Base-by-base conservation (phyloP, 331 rosid species). In the Telfairia occidentalis region DNA sequence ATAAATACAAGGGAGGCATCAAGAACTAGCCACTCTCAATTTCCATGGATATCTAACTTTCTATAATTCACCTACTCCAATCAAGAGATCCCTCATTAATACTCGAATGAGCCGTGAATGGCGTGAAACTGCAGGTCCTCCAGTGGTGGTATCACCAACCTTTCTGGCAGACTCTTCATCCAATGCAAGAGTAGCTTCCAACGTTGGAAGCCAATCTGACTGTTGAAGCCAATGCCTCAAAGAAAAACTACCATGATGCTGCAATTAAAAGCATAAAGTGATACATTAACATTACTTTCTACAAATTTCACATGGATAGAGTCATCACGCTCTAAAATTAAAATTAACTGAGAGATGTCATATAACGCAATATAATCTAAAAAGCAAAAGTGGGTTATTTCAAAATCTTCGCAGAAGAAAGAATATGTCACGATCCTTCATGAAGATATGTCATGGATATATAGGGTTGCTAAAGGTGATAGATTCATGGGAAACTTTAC, bases 191-290 rank as follows among this genome's bases (percentile, higher is more conserved):
- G 97, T 91, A 81, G 96, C 98, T 83, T 94, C 98, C 78, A 94
- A 84, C 66, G 96, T 94, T 79, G 97, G 98, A 75, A 94, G 97
- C 98, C 98, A 94, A 82, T 94, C 96, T 57, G 97, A 87, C 71
- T 83, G 97, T 80, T 82, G 96, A 76, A 94, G 97, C 98, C 98
- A 94, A 71, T 94, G 98, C 75, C 96, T 87, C 83, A 91, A 85
- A 83, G 98, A 94, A 86, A 94, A 94, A 85, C 98, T 94, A 70
- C 95, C 97, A 81, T 94, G 98, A 82, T 94, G 92, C 98, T 94
- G 87, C 87, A 79, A 71, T n/a, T 64, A 46, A 72, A 48, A 57
- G 24, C 57, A 59, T 11, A 78, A 58, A 30, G 29, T 26, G 5
- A 7, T 52, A 23, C 7, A n/a, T n/a, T 32, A 70, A 12, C 75